Evolutionary conservation across 2,329 filamentous ascomycete species (phyloP).

Genomic region (Cladophialophora chaetospira): DNA sequence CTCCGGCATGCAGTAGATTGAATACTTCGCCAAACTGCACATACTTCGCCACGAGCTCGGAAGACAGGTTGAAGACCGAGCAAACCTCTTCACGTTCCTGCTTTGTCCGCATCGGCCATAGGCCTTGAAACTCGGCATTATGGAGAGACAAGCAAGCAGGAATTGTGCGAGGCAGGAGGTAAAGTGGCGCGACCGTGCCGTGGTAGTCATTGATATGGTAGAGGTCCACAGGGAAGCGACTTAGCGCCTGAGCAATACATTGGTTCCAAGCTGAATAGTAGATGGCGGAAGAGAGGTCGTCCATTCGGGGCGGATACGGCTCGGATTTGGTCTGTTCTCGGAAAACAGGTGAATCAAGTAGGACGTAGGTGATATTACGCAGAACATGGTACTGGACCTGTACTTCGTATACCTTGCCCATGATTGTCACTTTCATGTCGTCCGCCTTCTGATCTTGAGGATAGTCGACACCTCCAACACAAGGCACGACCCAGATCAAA

Average conservation of each 20-base stretch:
- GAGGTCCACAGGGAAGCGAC: conserved; percentile 64
- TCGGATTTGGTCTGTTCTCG: conserved; percentile 63
- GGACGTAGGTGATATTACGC: conserved; percentile 68
- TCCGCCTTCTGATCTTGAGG: conserved; percentile 61
- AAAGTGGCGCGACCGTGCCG: conserved; percentile 64
- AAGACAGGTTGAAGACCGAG: conserved; percentile 63
- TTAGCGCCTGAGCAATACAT: conserved; percentile 65
- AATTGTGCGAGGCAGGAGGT: conserved; percentile 64
- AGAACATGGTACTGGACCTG: conserved; percentile 65
- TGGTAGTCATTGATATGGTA: conserved; percentile 70
- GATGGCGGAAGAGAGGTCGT: conserved; percentile 67
- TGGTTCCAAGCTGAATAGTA: conserved; percentile 72
- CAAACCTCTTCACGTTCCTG: conserved; percentile 66
- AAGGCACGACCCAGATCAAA: conserved; percentile 66
- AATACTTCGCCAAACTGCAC: conserved; percentile 70
- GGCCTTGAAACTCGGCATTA: conserved; percentile 69
- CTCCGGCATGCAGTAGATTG: conserved; percentile 68
- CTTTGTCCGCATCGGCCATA: conserved; percentile 67
- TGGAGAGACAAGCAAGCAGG: conserved; percentile 66
- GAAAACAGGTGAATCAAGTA: conserved; percentile 68
- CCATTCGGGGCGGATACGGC: conserved; percentile 69
- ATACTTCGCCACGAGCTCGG: conserved; percentile 60
- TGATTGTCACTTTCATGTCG: conserved; percentile 63
- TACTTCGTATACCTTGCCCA: conserved; percentile 63
- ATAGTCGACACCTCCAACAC: conserved; percentile 66